phyloP scores from a whole-genome alignment of 805 yeast genomes.

The Candida tammaniensis region DNA sequence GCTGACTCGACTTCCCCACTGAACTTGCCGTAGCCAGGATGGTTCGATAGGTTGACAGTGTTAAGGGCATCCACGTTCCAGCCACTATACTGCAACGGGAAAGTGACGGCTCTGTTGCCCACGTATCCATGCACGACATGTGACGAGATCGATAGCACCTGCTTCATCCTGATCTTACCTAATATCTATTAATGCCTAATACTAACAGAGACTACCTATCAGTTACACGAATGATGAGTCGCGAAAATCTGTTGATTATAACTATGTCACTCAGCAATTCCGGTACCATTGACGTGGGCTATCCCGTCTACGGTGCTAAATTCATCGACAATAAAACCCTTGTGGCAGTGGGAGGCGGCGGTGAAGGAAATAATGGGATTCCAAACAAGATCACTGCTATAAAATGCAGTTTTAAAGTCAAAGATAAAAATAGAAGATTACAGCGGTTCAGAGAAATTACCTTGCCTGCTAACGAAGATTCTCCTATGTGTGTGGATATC shows the following conservation, averaged over 20 bases:
- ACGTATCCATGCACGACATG: constrained; percentile 76
- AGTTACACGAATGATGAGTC: no score
- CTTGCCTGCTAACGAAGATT: constrained; percentile 66
- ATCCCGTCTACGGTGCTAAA: constrained; percentile 79
- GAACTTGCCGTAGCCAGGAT: constrained; percentile 65
- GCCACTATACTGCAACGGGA: constrained; percentile 61
- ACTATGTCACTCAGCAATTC: constrained; percentile 34
- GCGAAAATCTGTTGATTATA: no score
- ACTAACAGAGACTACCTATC: no score
- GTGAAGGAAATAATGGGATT: constrained; percentile 87
- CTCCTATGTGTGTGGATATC: constrained; percentile 80
- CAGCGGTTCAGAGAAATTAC: constrained; percentile 63
- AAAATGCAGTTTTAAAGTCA: constrained; percentile 51
- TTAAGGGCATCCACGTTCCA: constrained; percentile 70
- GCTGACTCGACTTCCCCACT: constrained; percentile 46
- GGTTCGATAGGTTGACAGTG: constrained; percentile 66
- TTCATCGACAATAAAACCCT: constrained; percentile 61
- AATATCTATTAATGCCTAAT: background rate
- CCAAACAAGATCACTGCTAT: constrained; percentile 78
- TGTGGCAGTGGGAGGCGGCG: constrained; percentile 91
- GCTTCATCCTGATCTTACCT: background rate
- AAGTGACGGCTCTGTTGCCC: constrained; percentile 64
- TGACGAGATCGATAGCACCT: constrained; percentile 56
- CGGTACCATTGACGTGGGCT: constrained; percentile 48
- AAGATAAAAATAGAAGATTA: constrained; percentile 38